phyloP scores from a whole-genome alignment of 2,329 filamentous ascomycete genomes.

The Cercospora beticola region DNA sequence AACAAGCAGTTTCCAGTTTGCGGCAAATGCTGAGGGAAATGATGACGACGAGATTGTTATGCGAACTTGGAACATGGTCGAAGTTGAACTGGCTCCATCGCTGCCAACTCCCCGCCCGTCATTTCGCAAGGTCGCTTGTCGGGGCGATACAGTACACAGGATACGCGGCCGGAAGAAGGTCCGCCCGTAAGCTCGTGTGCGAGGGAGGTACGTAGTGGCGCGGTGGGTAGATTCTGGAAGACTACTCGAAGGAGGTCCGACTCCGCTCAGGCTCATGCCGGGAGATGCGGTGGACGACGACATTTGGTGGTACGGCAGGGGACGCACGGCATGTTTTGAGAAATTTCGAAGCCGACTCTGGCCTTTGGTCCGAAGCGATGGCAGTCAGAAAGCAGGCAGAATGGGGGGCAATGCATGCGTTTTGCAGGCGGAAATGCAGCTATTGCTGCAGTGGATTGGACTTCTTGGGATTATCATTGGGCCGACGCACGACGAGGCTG shows the following conservation, averaged over 20 bases:
- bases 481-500: background rate
- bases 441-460: background rate
- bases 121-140: background rate
- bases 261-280: background rate
- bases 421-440: background rate
- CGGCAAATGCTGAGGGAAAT: background rate
- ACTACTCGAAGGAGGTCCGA: background rate
- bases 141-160: background rate
- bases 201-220: background rate
- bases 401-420: background rate
- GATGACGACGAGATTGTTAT: background rate
- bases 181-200: background rate
- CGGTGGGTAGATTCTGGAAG: conserved; percentile 3
- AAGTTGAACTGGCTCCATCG: background rate
- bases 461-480: background rate
- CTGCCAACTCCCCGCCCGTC: background rate
- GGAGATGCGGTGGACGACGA: background rate
- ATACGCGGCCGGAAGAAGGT: background rate
- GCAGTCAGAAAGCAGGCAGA: background rate
- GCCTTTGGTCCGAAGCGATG: background rate
- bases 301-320: background rate
- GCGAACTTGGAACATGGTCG: background rate
- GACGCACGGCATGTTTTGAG: too few relatives aligned
- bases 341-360: background rate
- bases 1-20: background rate